These are phyloP conservation scores for Trichosporon inkin DNA, from an alignment of 1,284 basidiomycete genomes.

Conservation along the genomic window DNA sequence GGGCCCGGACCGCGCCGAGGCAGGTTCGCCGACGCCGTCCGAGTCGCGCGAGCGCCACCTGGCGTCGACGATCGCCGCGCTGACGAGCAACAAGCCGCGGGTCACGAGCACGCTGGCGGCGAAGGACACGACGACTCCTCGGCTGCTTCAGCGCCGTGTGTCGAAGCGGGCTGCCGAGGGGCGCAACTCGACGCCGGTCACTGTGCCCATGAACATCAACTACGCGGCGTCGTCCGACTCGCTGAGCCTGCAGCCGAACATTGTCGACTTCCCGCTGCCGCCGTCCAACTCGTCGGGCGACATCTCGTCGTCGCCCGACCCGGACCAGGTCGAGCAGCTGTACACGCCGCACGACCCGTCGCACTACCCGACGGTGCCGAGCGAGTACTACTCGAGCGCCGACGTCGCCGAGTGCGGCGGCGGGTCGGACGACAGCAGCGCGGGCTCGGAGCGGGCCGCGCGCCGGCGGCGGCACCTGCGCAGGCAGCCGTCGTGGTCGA, in stretches of 20 bases:
- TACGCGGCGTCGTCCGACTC: constrained; percentile 22
- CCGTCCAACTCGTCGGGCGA: constrained; percentile 23
- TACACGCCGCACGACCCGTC: constrained; percentile 18
- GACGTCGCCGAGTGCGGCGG: constrained; percentile 4
- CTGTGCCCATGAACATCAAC: constrained; percentile 24
- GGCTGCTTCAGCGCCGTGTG: neutral
- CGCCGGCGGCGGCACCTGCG: constrained; percentile 12
- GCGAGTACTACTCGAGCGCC: constrained; percentile 8
- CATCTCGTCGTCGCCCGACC: constrained; percentile 19
- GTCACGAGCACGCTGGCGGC: neutral
- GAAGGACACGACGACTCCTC: constrained; percentile 5
- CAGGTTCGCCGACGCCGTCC: neutral
- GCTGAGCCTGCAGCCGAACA: constrained; percentile 13
- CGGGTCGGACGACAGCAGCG: constrained; percentile 14
- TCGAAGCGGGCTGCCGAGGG: neutral
- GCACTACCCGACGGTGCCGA: constrained; percentile 9
- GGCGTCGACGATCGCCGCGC: neutral
- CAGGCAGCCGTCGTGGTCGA: constrained; percentile 22
- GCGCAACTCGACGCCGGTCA: neutral
- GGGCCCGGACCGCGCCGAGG: neutral
- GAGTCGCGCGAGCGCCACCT: neutral
- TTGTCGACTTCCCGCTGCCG: constrained; percentile 25
- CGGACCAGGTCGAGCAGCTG: constrained; percentile 25
- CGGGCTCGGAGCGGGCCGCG: neutral
- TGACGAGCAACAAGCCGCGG: neutral